A percentile compares a stretch with the other conserved stretches of the same genome.
These are phyloP conservation scores for Myriosclerotinia duriaeana DNA, from an alignment of 2,329 filamentous ascomycete species.

Conservation along the genomic window DNA sequence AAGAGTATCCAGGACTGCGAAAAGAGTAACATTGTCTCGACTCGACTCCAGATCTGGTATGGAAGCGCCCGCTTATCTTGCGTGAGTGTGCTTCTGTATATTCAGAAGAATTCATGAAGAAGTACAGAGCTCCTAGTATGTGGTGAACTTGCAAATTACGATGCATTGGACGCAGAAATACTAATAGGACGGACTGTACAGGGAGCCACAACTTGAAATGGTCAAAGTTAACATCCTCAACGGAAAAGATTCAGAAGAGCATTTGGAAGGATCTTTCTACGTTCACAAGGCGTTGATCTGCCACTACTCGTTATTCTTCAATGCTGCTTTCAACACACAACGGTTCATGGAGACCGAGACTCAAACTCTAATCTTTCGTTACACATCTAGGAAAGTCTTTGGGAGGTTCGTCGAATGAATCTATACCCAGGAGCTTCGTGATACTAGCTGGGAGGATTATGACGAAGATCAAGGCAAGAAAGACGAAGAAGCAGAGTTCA, in stretches of 20 bases:
- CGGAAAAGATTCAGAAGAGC: not conserved
- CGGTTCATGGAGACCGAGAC: not conserved
- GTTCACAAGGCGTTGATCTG: not conserved
- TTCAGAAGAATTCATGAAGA: accelerated
- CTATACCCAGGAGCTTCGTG: not conserved
- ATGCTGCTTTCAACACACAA: not conserved
- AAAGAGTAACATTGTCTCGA: not conserved
- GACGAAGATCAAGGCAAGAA: not conserved
- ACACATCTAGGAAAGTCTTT: not conserved
- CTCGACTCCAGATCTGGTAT: accelerated
- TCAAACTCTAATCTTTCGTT: accelerated
- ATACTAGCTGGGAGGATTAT: accelerated
- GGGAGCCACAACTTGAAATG: not conserved
- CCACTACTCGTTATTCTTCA: not conserved
- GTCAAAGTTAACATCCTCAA: not conserved
- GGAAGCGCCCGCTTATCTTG: not conserved
- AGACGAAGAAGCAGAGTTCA: accelerated
- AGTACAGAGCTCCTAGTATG: not conserved
- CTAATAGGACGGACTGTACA: not conserved
- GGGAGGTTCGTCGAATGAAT: not conserved
- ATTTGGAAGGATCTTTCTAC: no score
- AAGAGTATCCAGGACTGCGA: not conserved
- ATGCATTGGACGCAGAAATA: not conserved
- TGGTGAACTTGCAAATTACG: not conserved
- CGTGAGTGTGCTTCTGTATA: accelerated